phyloP scores from a whole-genome alignment of 2,329 filamentous ascomycete species.

The Trichoderma koningiopsis region DNA sequence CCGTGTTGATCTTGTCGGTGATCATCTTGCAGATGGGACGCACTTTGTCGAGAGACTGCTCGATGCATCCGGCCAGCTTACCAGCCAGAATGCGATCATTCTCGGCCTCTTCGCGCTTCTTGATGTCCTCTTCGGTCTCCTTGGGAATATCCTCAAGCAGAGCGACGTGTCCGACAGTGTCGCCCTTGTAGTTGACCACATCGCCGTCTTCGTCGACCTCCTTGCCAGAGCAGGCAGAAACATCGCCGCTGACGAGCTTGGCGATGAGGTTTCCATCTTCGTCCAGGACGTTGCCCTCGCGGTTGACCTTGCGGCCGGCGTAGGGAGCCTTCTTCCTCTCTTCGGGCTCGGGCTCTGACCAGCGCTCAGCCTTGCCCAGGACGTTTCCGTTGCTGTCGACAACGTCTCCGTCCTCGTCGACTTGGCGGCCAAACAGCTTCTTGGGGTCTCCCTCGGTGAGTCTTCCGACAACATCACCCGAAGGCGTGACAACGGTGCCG shows the following conservation, averaged over 20 bases:
- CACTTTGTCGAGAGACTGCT: conserved; percentile 80
- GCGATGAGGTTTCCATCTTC: conserved; percentile 63
- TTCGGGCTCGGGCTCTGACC: conserved; percentile 56
- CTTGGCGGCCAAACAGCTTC: conserved; percentile 69
- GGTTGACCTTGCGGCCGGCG: conserved; percentile 58
- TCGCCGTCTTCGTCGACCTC: conserved; percentile 72
- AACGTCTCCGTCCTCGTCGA: conserved; percentile 82
- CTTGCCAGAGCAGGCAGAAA: conserved; percentile 66
- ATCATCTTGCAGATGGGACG: conserved; percentile 86
- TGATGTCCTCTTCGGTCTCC: conserved; percentile 49
- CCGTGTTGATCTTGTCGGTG: conserved; percentile 77
- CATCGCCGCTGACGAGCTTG: conserved; percentile 68
- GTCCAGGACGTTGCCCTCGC: conserved; percentile 61
- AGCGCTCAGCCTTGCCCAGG: conserved; percentile 61
- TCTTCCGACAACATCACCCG: conserved; percentile 72
- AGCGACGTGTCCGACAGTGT: conserved; percentile 67
- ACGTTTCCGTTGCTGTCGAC: conserved; percentile 72
- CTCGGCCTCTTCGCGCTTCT: conserved; percentile 58
- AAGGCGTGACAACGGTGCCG: conserved; percentile 65
- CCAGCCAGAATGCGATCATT: conserved; percentile 75
- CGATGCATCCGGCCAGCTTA: conserved; percentile 72
- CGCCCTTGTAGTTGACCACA: conserved; percentile 69
- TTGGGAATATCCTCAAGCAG: conserved; percentile 62
- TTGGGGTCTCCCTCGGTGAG: conserved; percentile 72
- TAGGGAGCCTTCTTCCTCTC: conserved; percentile 56